phyloP scores from a whole-genome alignment of 2,329 filamentous ascomycete genomes.

The Colletotrichum caudatum region DNA sequence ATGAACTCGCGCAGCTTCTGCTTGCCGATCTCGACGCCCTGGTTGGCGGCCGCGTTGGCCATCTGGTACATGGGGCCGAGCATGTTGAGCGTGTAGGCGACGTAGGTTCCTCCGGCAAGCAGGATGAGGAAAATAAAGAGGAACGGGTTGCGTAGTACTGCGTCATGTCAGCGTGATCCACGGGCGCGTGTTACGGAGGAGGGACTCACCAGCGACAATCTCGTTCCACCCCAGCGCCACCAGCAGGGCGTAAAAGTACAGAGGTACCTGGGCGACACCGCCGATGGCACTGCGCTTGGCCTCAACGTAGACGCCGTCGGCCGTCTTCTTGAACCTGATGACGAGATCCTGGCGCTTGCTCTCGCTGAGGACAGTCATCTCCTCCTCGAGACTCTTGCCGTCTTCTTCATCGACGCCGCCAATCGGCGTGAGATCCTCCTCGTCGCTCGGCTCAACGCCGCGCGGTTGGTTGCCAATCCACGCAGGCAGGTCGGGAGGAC shows the following conservation, averaged over 20 bases:
- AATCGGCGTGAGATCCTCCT: constrained; percentile 89
- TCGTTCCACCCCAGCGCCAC: constrained; percentile 99
- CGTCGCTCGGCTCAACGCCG: constrained; percentile 82
- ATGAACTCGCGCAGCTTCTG: constrained; percentile 91
- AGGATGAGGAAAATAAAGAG: constrained; percentile 92
- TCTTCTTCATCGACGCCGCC: constrained; percentile 96
- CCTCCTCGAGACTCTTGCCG: constrained; percentile 93
- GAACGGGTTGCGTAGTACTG: constrained; percentile 92
- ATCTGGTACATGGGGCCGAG: constrained; percentile 97
- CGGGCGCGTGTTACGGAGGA: neutral
- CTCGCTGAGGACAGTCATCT: constrained; percentile 95
- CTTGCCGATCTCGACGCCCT: constrained; percentile 92
- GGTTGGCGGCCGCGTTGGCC: constrained; percentile 86
- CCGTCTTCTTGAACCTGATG: constrained; percentile 97
- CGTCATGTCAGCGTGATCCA: constrained; percentile 37
- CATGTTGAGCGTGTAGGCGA: constrained; percentile 93
- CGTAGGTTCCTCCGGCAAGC: constrained; percentile 80
- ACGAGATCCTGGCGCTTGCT: constrained; percentile 91
- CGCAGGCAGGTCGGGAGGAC: constrained; percentile 82
- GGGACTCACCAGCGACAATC: constrained; percentile 84
- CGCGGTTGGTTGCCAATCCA: constrained; percentile 86
- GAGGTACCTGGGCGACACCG: constrained; percentile 90
- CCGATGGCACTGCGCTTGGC: constrained; percentile 97
- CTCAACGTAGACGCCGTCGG: constrained; percentile 97
- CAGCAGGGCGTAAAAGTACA: constrained; percentile 93